Base-by-base conservation (phyloP, 163 green algal genomes). In the Chlamydomonas reinhardtii region DNA sequence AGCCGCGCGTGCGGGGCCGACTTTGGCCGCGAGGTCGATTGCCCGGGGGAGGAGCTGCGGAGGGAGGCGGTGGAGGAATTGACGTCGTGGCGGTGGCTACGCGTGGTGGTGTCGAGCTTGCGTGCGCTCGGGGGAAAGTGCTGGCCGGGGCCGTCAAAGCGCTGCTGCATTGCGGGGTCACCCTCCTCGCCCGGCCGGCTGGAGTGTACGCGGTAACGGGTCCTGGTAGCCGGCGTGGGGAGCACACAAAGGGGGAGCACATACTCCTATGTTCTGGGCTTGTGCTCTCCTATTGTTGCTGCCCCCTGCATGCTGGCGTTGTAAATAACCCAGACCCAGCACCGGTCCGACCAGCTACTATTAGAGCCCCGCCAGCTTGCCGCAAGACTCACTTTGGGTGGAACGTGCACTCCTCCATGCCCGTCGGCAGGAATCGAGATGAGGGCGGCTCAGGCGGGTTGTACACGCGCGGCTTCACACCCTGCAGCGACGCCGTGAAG, bases 331-430 rank as follows among this genome's bases (percentile, higher is more conserved):
- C 8, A 48, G 8, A 48, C 5, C 39, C 39, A 48, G 39, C 39
- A 48, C 39, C 39, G 39, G 39, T 48, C 39, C 39, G 39, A 48
- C 39, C 39, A 8, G 39, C 39, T 48, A 8, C 8, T 8, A 8
- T 48, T 14, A 48, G 39, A 8, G 5, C 39, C 39, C 5, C 5
- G 5, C 39, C 5, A 48, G 8, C 39, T 14, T 8, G 39, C 39
- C 48, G 48, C 48, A 19, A 9, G 9, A 16, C 73, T 54, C n/a
- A 82, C 82, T 62, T 73, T 2, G 86, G 86, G 31, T 84, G 86
- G 56, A 90, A 90, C 2, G 86, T 90, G 73, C 86, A 90, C 34
- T 90, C 54, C 25, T 90, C 86, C 78, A 90, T 79, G 69, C 86
- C 86, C 5, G 78, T 87, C 17, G 86, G 86, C 54, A 90, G 73